A percentile compares a stretch with the other conserved stretches of the same genome.
Conservation (phyloP, 805 yeast species). For the Saturnispora serradocipensis region DNA sequence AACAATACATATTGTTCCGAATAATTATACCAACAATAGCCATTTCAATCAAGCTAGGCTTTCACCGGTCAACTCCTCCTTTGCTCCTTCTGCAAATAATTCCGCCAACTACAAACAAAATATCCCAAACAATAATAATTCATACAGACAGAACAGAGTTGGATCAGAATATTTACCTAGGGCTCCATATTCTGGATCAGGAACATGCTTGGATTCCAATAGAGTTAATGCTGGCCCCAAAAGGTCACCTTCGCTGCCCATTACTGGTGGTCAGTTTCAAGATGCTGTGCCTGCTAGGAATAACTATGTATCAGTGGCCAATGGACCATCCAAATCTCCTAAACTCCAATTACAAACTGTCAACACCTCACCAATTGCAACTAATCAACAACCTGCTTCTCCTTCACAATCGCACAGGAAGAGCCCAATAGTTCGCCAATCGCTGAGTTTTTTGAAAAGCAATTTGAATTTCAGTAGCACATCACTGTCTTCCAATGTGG, state of each 20-base stretch:
- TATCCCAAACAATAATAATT: neutral
- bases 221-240: neutral
- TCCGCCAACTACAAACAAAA: neutral
- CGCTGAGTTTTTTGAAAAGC: constrained; percentile 28
- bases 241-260: constrained; percentile 19
- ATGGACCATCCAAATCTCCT: neutral
- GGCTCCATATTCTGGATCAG: neutral
- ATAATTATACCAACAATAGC: neutral
- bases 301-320: neutral
- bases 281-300: constrained; percentile 18
- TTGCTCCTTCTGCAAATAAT: neutral
- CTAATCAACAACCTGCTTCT: constrained; percentile 1
- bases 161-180: constrained; percentile 1
- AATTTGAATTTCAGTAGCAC: constrained; percentile 20
- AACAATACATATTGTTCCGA: neutral
- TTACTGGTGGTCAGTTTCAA: constrained; percentile 13
- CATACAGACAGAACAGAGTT: neutral
- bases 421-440: constrained; percentile 32
- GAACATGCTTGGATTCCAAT: neutral
- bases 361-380: neutral
- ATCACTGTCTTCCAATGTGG: constrained; percentile 16
- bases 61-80: neutral
- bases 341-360: neutral
- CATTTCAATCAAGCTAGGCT: neutral
- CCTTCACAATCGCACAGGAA: constrained; percentile 12